Conservation (phyloP, 768 basidiomycete genomes). For the Serendipita vermifera region DNA sequence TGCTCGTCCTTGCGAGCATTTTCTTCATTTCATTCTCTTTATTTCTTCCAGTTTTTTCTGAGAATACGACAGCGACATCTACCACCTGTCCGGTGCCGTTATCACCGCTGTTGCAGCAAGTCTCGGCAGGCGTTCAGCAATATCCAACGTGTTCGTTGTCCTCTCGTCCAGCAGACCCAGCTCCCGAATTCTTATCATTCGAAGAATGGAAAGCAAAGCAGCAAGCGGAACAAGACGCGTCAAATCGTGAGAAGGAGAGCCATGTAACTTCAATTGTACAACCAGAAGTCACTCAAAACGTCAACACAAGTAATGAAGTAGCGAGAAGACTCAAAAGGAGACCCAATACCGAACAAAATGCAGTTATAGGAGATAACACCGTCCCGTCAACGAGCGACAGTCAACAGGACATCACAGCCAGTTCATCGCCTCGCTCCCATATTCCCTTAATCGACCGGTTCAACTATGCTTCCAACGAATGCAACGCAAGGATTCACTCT, state of each 20-base stretch:
- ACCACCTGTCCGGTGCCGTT: not conserved
- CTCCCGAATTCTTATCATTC: constrained; percentile 48
- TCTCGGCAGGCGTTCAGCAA: too few relatives aligned
- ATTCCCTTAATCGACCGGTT: constrained; percentile 76
- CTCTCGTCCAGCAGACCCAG: not conserved
- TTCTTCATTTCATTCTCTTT: not conserved
- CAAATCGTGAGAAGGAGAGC: constrained; percentile 19
- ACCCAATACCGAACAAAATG: constrained; percentile 8
- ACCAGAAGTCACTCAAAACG: not conserved
- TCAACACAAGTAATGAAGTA: not conserved
- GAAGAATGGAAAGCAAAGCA: constrained; percentile 81
- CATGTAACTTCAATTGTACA: not conserved
- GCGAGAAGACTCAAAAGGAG: not conserved
- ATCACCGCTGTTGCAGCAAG: not conserved
- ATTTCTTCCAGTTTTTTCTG: not conserved
- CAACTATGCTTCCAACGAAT: constrained; percentile 89
- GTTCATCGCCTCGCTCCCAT: constrained; percentile 43
- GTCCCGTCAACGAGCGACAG: not conserved
- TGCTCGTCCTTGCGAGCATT: not conserved
- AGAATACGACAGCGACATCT: not conserved
- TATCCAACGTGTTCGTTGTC: not conserved
- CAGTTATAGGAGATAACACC: not conserved
- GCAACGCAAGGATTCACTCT: constrained; percentile 82
- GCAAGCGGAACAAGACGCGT: constrained; percentile 28
- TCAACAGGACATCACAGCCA: not conserved